Evolutionary conservation across 192 early-diverging fungal species (phyloP), one percentile per base, ranked within the genome.

Genomic region (Linnemannia elongata): DNA sequence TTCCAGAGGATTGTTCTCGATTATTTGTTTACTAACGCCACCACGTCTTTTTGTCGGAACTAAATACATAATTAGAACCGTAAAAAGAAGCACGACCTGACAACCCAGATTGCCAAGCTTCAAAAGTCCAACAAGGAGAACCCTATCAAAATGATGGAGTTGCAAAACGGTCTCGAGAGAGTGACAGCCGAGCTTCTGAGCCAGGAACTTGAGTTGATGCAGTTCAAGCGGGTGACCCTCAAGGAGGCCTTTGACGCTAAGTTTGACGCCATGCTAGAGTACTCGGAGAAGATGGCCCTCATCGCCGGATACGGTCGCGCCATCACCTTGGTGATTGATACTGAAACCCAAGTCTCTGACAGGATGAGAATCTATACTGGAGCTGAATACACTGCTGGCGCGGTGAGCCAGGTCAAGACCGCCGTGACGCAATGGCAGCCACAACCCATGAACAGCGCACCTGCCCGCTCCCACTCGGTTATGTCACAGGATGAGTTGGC

Each of bases 251-350:
- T 88, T 55, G 76, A 76, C 36, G 38, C 81, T 39, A 81, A 82
- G 35, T 80, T 90, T 36, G 80, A 88, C 66, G 82, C 89, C 41
- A 90, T 80, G 69, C 81, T 90, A 36, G 89, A 90, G 49, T 77
- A 78, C 45, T 73, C 89, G 1, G 86, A 90, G 78, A 88, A 88
- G 66, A 81, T 88, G 79, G 86, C 89, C 6, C 76, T 90, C 13
- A 88, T 90, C 75, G 75, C 82, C 20, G 89, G 86, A 8, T 88
- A 88, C 73, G 89, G 89, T 41, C 78, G 82, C 1, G 74, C 78
- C 8, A 86, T 86, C 75, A 86, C 84, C 24, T 78, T 79, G 60
- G 84, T 80, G 10, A 79, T 86, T 38, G 84, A 86, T 36, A 81
- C 79, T 13, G 84, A 86, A 22, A 69, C 78, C 3, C 84, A 86